Percentiles rank a stretch among this genome's conserved stretches.
phyloP scores from a whole-genome alignment of 257 asterid genomes.

The Echites panduratus region DNA sequence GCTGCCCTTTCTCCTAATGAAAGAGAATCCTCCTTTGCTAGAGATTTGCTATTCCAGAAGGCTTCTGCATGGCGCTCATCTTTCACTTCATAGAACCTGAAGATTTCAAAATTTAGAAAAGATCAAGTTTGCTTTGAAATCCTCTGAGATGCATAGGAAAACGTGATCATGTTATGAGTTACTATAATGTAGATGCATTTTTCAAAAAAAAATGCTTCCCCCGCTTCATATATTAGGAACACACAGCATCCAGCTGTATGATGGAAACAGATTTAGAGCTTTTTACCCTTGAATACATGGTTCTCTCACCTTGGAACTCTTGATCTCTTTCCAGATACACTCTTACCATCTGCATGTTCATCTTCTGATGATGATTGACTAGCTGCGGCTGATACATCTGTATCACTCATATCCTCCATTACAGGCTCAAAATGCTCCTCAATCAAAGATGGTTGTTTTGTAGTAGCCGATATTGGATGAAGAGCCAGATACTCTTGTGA shows the following conservation, averaged over 20 bases:
- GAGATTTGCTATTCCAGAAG: slow-evolving; percentile 53
- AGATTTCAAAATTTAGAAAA: slow-evolving; percentile 12
- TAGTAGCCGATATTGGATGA: slow-evolving; percentile 61
- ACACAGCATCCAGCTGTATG: neutral
- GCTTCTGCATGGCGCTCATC: slow-evolving; percentile 92
- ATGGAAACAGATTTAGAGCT: neutral
- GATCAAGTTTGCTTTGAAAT: neutral
- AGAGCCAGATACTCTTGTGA: slow-evolving; percentile 63
- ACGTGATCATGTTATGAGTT: neutral
- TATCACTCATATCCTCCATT: slow-evolving; percentile 55
- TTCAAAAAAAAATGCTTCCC: neutral
- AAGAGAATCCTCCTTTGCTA: slow-evolving; percentile 71
- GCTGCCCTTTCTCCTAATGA: slow-evolving; percentile 83
- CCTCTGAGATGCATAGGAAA: neutral
- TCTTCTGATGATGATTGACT: slow-evolving; percentile 47
- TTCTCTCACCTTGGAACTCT: slow-evolving; percentile 60
- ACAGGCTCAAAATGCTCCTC: slow-evolving; percentile 80
- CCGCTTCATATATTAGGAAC: neutral
- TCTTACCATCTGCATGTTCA: slow-evolving; percentile 28
- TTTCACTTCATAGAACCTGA: slow-evolving; percentile 85
- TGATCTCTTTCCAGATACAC: slow-evolving; percentile 33
- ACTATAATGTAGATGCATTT: neutral
- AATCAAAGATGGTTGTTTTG: slow-evolving; percentile 55
- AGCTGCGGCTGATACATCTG: slow-evolving; percentile 47
- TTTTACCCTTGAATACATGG: neutral